Evolutionary conservation across 805 yeast genomes (phyloP).

Genomic region (Saturnispora dispora): DNA sequence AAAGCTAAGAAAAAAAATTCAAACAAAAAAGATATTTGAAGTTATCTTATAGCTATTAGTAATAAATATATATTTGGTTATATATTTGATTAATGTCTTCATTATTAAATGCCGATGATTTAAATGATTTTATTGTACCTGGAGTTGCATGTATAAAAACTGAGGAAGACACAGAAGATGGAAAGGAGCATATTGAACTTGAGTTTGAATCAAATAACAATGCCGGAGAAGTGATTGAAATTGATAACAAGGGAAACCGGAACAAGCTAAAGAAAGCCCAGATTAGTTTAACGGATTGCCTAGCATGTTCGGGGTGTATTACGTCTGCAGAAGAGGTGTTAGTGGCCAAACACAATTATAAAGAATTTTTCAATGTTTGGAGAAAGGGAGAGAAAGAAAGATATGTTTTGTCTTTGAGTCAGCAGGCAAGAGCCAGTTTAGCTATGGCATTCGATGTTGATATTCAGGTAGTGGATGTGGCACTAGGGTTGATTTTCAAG

Average conservation of each 20-base stretch:
- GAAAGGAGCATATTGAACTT: slow-evolving; percentile 15
- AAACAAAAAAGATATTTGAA: background rate
- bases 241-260: slow-evolving; percentile 30
- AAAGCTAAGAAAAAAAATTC: background rate
- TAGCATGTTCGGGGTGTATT: slow-evolving; percentile 95
- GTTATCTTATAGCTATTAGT: background rate
- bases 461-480: slow-evolving; percentile 50
- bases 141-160: slow-evolving; percentile 89
- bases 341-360: slow-evolving; percentile 83
- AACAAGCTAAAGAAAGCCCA: slow-evolving; percentile 66
- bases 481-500: slow-evolving; percentile 49
- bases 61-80: background rate
- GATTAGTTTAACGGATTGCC: slow-evolving; percentile 82
- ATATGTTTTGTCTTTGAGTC: slow-evolving; percentile 74
- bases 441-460: slow-evolving; percentile 54
- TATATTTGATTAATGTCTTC: slow-evolving; percentile 56
- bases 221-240: slow-evolving; percentile 59
- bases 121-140: slow-evolving; percentile 91
- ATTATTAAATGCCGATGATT: slow-evolving; percentile 75
- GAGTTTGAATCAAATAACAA: slow-evolving; percentile 46
- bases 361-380: slow-evolving; percentile 58
- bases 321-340: slow-evolving; percentile 95
- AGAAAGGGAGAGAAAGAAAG: slow-evolving; percentile 27
- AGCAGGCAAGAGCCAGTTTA: slow-evolving; percentile 76
- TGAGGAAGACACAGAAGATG: slow-evolving; percentile 27